Base-by-base conservation (phyloP, 106 monocot species). In the Narthecium ossifragum region DNA sequence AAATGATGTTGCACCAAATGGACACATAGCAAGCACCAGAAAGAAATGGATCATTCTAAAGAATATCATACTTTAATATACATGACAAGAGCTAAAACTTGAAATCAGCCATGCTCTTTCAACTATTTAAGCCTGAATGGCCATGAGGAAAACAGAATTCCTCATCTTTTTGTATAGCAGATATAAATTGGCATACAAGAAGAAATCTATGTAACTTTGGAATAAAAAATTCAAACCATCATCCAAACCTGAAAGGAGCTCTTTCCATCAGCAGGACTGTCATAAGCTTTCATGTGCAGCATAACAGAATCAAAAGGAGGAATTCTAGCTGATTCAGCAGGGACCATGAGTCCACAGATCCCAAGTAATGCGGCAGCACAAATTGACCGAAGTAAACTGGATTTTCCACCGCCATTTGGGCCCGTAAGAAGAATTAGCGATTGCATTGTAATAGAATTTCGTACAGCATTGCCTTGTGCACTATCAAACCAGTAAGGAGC, bases 401-500 rank as follows among this genome's bases (percentile, higher is more conserved):
- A 98, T 84, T 98, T 98, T 47, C 98, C 98, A 65, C 98, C 98
- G 50, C 98, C 98, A 75, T 98, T 98, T 57, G 98, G 98, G 23
- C 98, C 98, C 53, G 98, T 98, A n/a, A 98, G 76, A 63, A 98
- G 81, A 56, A 88, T 87, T 24, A 84, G 46, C 29, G 98, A 91
- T 22, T 75, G 61, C 91, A 98, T 84, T 55, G 52, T 66, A 17
- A 98, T 64, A 57, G 64, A 69, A 71, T 98, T 98, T 49, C 64
- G 66, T 61, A 84, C 72, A 64, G 81, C 91, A 67, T 54, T 69
- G 37, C 91, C 81, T 74, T 81, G 73, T 23, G 87, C 75, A 64
- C 47, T 29, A 71, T 91, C 86, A 79, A 87, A 81, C 98, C 91
- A 98, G 55, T 98, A 98, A 52, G 98, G 98, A 51, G 82, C 76